These are phyloP conservation scores for Suillus decipiens DNA, from an alignment of 768 basidiomycete species.

Conservation along the genomic window DNA sequence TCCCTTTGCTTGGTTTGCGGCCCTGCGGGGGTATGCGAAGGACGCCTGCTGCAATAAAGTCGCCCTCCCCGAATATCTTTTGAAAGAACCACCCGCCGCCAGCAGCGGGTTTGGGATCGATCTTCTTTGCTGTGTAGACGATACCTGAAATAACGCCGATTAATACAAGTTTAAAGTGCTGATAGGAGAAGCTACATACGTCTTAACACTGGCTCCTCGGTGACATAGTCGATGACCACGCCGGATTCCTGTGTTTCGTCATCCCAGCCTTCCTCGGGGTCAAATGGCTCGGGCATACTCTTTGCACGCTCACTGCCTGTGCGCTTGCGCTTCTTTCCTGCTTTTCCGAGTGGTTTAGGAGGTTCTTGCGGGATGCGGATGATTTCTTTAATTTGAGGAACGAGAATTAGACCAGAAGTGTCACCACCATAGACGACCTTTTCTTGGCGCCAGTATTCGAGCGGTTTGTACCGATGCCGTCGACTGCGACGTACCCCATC, in stretches of 20 bases:
- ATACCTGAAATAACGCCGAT: constrained; percentile 54
- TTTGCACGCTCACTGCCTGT: constrained; percentile 33
- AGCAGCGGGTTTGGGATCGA: constrained; percentile 58
- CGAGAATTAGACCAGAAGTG: constrained; percentile 49
- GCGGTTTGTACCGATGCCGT: constrained; percentile 68
- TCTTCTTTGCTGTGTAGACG: constrained; percentile 72
- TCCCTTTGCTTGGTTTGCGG: constrained; percentile 84
- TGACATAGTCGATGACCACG: constrained; percentile 66
- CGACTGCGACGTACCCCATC: constrained; percentile 68
- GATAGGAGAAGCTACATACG: constrained; percentile 53
- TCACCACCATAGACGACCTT: constrained; percentile 79
- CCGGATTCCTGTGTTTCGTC: constrained; percentile 68
- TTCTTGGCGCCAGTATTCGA: constrained; percentile 95
- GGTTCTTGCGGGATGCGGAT: constrained; percentile 55
- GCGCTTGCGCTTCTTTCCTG: constrained; percentile 37
- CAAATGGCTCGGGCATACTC: constrained; percentile 33
- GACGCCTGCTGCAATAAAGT: constrained; percentile 90
- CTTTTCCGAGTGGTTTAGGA: constrained; percentile 47
- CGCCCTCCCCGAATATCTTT: constrained; percentile 88
- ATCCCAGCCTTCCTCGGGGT: constrained; percentile 85
- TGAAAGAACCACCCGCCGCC: constrained; percentile 82
- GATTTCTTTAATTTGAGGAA: constrained; percentile 70
- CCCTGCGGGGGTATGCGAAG: constrained; percentile 76
- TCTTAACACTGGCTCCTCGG: constrained; percentile 60
- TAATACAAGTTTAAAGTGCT: constrained; percentile 4